Evolutionary conservation across 2,329 filamentous ascomycete species (phyloP).

Genomic region (Periconia sp.): DNA sequence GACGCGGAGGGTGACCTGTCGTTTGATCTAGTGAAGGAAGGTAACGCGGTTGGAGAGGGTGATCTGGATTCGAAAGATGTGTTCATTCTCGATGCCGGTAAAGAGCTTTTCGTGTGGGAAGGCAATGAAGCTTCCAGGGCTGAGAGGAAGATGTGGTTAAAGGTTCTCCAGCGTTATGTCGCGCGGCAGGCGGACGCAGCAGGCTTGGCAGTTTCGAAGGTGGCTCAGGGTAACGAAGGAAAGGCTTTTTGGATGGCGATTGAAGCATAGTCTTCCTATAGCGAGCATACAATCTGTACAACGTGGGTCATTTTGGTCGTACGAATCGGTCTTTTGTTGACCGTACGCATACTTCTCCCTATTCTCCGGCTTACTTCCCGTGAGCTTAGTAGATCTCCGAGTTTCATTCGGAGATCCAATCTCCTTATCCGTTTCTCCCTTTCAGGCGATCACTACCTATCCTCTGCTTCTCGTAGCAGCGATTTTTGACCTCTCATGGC

Average conservation of each 20-base stretch:
- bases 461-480: too few species aligned
- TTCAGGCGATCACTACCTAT: too few species aligned
- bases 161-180: constrained; percentile 60
- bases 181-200: constrained; percentile 49
- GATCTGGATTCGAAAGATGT: constrained; percentile 64
- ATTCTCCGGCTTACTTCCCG: too few species aligned
- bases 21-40: constrained; percentile 63
- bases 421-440: too few species aligned
- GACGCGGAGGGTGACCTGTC: constrained; percentile 60
- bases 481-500: too few species aligned
- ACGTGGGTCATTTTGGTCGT: too few species aligned
- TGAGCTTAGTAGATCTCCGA: too few species aligned
- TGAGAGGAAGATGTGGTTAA: constrained; percentile 64
- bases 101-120: constrained; percentile 67
- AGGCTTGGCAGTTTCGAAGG: constrained; percentile 55
- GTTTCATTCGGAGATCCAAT: too few species aligned
- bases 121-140: constrained; percentile 58
- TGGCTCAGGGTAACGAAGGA: constrained; percentile 59
- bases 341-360: too few species aligned
- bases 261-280: constrained; percentile 12
- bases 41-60: constrained; percentile 44
- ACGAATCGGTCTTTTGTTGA: too few species aligned
- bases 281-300: too few species aligned
- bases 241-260: constrained; percentile 55
- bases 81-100: constrained; percentile 63